Evolutionary conservation across 306 rosid genomes (phyloP), one percentile per base, ranked within the genome.

Genomic region (Datisca glomerata): DNA sequence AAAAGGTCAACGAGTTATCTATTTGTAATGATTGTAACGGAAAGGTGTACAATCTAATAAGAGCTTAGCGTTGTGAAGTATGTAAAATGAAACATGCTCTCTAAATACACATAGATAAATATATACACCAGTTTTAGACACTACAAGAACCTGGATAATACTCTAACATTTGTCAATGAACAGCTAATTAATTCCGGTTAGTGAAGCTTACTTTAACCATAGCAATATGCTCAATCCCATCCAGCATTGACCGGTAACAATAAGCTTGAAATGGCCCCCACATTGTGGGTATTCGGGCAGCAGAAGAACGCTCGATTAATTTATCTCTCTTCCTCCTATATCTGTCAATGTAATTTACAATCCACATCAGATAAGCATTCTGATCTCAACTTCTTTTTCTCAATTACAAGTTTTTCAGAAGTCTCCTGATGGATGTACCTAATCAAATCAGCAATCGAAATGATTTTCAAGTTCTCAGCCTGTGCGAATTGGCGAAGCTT

Each of bases 211-310:
- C 98, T 77, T 89, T 89, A 51, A 84, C 98, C 98, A 89, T 89
- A 39, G 95, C 98, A 70, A 84, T 77, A 54, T 89, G 98, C 61
- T 89, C 98, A 24, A 83, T 84, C 48, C 95, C 95, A 12, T 89
- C 98, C 11, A 84, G 22, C 59, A 80, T 51, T 14, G 98, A 84
- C 41, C 56, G 72, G 64, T 80, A 89, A 49, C 98, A 89, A 69
- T 72, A 66, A 37, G 98, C 60, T 18, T 69, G 68, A 54, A 74
- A 89, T 21, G 95, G 93, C 45, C 98, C 98, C 98, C 98, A 89
- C 76, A 50, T 70, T 45, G 98, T 89, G 17, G 98, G 98, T 66
- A 89, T 84, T 29, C 61, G 64, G n/a, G 98, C 98, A 22, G 64
- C 93, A 23, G 58, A 66, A 33, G 84, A 24, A 27, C 51, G 67